Conservation (phyloP, 495 filamentous ascomycete genomes). For the Poronia punctata region DNA sequence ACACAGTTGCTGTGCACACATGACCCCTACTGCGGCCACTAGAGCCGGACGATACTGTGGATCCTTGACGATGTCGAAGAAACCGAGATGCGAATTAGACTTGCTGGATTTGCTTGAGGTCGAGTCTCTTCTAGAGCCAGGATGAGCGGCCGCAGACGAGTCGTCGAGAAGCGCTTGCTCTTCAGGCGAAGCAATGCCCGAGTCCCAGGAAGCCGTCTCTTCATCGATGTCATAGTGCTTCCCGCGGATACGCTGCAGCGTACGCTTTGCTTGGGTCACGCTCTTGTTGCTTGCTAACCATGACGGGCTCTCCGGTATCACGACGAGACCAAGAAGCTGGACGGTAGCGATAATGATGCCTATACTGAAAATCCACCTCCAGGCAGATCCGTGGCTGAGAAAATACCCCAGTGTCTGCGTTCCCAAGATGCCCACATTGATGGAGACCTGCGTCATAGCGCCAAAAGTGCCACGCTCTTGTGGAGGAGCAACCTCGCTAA, state of each 20-base stretch:
- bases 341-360: constrained; percentile 60
- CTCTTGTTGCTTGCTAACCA: constrained; percentile 72
- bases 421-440: constrained; percentile 85
- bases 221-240: constrained; percentile 59
- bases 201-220: constrained; percentile 62
- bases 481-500: constrained; percentile 83
- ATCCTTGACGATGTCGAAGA: constrained; percentile 57
- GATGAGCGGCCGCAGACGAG: constrained; percentile 12
- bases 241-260: constrained; percentile 69
- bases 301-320: constrained; percentile 77
- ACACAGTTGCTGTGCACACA: constrained; percentile 86
- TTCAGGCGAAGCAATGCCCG: constrained; percentile 33
- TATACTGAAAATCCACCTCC: constrained; percentile 74
- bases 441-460: constrained; percentile 85
- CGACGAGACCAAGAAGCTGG: constrained; percentile 58
- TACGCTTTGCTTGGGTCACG: constrained; percentile 51
- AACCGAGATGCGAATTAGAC: constrained; percentile 49
- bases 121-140: constrained; percentile 20
- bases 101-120: constrained; percentile 38
- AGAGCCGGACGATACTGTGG: constrained; percentile 67
- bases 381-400: constrained; percentile 65
- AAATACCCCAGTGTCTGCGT: constrained; percentile 84
- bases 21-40: constrained; percentile 78
- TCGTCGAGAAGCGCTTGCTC: constrained; percentile 42
- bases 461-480: constrained; percentile 77